A percentile compares a stretch with the other conserved stretches of the same genome.
phyloP scores from a whole-genome alignment of 108 stramenopile species.

The Asterionellopsis glacialis region DNA sequence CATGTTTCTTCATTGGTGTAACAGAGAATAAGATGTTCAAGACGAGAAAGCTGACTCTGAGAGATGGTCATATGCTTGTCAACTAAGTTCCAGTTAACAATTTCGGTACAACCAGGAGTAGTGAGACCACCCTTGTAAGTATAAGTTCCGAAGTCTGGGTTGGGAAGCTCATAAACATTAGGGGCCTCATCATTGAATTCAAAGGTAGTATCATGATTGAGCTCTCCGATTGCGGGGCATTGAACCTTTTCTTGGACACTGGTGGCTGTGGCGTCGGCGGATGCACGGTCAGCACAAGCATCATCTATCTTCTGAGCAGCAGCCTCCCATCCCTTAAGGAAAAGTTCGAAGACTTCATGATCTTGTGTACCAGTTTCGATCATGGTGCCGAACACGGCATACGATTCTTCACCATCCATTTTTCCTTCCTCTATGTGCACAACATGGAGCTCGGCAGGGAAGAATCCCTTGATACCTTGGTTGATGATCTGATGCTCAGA shows the following conservation, averaged over 20 bases:
- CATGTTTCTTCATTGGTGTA: background rate
- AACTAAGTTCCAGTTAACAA: conserved; percentile 4
- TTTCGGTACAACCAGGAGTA: conserved; percentile 9
- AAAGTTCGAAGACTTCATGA: conserved; percentile 10
- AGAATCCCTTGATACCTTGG: conserved; percentile 1
- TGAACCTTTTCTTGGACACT: no score
- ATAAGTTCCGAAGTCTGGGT: conserved; percentile 1
- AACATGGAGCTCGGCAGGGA: conserved; percentile 20
- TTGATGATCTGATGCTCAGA: conserved; percentile 24
- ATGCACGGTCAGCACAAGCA: background rate
- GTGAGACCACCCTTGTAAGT: conserved; percentile 19
- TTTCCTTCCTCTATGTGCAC: conserved; percentile 11
- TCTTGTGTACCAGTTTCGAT: background rate
- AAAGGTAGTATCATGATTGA: no score
- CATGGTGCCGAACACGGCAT: conserved; percentile 17
- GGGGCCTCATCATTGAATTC: background rate
- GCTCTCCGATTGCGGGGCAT: no score
- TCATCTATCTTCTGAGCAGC: background rate
- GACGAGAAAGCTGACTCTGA: background rate
- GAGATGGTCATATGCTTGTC: background rate
- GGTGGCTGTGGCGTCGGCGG: no score
- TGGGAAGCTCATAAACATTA: conserved; percentile 9
- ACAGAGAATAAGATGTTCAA: background rate
- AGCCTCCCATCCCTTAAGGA: conserved; percentile 14
- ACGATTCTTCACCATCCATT: background rate